Percentiles rank a stretch among this genome's conserved stretches.
Conservation (phyloP, 495 filamentous ascomycete genomes). For the Hypoxylon perforatum region DNA sequence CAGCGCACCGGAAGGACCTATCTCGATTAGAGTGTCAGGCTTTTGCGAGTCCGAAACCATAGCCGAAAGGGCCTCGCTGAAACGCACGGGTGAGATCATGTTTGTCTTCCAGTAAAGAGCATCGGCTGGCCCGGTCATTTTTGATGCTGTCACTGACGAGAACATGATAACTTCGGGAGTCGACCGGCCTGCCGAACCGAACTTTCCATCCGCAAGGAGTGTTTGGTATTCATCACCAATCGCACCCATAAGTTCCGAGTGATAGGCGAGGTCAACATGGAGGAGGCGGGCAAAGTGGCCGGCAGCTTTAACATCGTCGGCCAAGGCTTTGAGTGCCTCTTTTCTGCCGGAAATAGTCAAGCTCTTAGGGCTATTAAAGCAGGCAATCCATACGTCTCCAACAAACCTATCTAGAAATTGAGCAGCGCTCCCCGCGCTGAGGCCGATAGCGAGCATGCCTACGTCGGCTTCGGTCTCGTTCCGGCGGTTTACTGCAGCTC, state of each 20-base stretch:
- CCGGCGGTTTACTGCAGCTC: constrained; percentile 5
- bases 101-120: constrained; percentile 49
- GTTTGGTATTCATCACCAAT: constrained; percentile 45
- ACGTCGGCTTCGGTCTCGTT: too few species aligned
- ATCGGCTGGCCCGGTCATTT: constrained; percentile 24
- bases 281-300: constrained; percentile 50
- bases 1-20: constrained; percentile 62
- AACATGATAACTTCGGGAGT: constrained; percentile 46
- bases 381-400: constrained; percentile 51
- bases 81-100: constrained; percentile 49
- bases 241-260: constrained; percentile 57
- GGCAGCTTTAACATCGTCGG: constrained; percentile 40
- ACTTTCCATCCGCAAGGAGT: neutral
- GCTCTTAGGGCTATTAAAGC: constrained; percentile 58
- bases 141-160: constrained; percentile 48
- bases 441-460: constrained; percentile 19
- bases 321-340: constrained; percentile 45
- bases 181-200: too few species aligned
- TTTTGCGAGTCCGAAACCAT: constrained; percentile 10
- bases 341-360: constrained; percentile 58
- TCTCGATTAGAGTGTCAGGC: constrained; percentile 52
- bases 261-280: constrained; percentile 64
- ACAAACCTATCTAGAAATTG: constrained; percentile 21
- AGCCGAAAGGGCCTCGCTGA: constrained; percentile 45
- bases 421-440: neutral